phyloP scores from a whole-genome alignment of 345 rosid genomes.

The Melastoma malabathricum region DNA sequence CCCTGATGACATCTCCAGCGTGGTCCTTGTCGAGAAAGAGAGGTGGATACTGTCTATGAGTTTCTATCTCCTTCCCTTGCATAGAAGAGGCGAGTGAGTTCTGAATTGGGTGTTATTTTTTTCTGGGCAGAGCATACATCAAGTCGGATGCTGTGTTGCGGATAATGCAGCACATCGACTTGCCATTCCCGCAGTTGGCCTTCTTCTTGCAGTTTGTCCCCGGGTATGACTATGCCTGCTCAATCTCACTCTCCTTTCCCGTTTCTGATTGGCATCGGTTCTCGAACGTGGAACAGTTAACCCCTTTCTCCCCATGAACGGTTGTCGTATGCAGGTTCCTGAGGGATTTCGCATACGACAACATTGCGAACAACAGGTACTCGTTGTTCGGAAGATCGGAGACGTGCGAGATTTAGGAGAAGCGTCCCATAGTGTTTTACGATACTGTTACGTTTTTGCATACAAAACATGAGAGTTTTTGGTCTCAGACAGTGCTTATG shows the following conservation, averaged over 20 bases:
- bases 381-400: conserved; percentile 65
- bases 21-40: conserved; percentile 66
- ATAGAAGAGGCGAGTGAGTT: neutral
- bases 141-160: conserved; percentile 80
- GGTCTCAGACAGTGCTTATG: no score
- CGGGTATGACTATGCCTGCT: conserved; percentile 31
- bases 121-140: conserved; percentile 59
- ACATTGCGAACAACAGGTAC: conserved; percentile 67
- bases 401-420: conserved; percentile 53
- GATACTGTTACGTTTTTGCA: no score
- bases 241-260: neutral
- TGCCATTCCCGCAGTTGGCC: conserved; percentile 81
- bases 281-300: neutral
- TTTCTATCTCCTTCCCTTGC: neutral
- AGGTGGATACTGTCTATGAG: no score
- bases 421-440: no score
- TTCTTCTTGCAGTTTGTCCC: conserved; percentile 53
- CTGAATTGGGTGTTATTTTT: conserved; percentile 11
- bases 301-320: no score
- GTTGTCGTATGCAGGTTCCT: conserved; percentile 33
- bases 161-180: conserved; percentile 74
- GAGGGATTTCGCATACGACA: conserved; percentile 63
- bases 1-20: conserved; percentile 91
- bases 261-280: neutral
- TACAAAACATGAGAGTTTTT: no score